Conservation (phyloP, 306 rosid genomes). For the Vigna unguiculata region DNA sequence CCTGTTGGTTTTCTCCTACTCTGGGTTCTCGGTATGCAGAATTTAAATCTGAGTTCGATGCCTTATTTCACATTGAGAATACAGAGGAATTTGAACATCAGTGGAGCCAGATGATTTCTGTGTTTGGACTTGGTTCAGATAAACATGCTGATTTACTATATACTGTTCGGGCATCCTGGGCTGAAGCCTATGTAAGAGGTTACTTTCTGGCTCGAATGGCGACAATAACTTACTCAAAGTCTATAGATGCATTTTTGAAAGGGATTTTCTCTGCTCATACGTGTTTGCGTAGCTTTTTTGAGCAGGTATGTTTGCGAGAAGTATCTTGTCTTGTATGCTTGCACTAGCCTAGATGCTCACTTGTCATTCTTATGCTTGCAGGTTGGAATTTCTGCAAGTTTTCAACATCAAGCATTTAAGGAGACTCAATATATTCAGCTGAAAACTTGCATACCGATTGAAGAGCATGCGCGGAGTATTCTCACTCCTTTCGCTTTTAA, state of each 20-base stretch:
- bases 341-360: constrained; percentile 15
- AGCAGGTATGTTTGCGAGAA: constrained; percentile 65
- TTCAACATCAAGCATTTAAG: constrained; percentile 62
- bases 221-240: constrained; percentile 65
- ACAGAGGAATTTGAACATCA: constrained; percentile 82
- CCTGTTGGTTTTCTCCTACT: constrained; percentile 81
- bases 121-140: constrained; percentile 76
- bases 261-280: constrained; percentile 67
- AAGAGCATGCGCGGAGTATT: constrained; percentile 80
- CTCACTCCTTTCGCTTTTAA: constrained; percentile 88
- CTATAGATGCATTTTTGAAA: constrained; percentile 72
- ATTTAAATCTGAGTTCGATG: constrained; percentile 81
- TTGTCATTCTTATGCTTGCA: constrained; percentile 37
- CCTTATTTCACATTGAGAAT: constrained; percentile 69
- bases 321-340: not conserved
- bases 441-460: constrained; percentile 85
- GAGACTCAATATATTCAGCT: constrained; percentile 70
- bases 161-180: constrained; percentile 76
- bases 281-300: constrained; percentile 87
- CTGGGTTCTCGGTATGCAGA: constrained; percentile 83
- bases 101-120: constrained; percentile 83
- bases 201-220: constrained; percentile 82
- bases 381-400: constrained; percentile 76
- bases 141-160: constrained; percentile 69
- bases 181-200: constrained; percentile 73